A percentile compares a stretch with the other conserved stretches of the same genome.
phyloP scores from a whole-genome alignment of 768 basidiomycete genomes.

The Naganishia antarctica region DNA sequence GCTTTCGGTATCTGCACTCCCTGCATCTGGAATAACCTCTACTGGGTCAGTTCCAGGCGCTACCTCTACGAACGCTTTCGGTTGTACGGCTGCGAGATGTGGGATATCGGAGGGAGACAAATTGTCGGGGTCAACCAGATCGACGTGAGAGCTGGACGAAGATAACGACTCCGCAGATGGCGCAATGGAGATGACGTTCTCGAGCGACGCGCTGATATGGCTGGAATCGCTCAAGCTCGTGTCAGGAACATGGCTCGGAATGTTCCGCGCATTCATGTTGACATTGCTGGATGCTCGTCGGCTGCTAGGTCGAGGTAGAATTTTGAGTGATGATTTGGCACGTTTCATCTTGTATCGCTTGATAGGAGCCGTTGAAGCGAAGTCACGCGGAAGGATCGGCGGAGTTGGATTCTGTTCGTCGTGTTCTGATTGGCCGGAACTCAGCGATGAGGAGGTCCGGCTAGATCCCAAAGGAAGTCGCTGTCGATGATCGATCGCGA shows the following conservation, averaged over 20 bases:
- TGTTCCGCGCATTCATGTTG: background rate
- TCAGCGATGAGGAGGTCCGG: background rate
- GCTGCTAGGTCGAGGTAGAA: background rate
- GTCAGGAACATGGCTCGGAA: background rate
- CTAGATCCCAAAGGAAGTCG: background rate
- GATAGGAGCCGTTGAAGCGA: background rate
- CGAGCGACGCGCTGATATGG: background rate
- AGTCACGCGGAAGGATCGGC: slow-evolving; percentile 8
- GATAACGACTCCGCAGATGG: too few relatives aligned
- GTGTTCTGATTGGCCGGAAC: background rate
- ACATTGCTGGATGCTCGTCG: background rate
- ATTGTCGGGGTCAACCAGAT: background rate
- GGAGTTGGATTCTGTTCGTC: background rate
- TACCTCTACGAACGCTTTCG: background rate
- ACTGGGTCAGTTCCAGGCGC: background rate
- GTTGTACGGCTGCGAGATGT: background rate
- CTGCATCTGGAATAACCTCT: background rate
- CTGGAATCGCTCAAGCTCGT: background rate
- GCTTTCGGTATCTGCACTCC: background rate
- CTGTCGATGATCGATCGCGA: background rate
- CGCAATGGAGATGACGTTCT: background rate
- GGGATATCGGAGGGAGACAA: background rate
- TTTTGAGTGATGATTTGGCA: background rate
- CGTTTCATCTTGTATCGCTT: slow-evolving; percentile 13
- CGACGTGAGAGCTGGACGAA: background rate